Evolutionary conservation across 768 basidiomycete species (phyloP).

Genomic region (Flagelloscypha sp.): DNA sequence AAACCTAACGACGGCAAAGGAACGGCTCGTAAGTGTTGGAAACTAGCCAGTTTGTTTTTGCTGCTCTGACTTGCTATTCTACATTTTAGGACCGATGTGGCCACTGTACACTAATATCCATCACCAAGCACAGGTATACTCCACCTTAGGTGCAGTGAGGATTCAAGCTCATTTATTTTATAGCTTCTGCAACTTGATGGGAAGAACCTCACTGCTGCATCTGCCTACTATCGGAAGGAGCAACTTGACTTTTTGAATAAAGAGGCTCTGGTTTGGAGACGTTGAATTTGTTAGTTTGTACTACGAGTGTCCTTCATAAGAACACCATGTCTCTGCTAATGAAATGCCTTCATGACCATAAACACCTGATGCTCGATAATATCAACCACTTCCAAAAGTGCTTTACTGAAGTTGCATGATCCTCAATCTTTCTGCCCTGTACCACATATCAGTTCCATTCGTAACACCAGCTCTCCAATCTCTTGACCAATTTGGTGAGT

Average conservation of each 20-base stretch:
- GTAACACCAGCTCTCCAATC: too few species aligned
- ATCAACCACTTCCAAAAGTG: too few species aligned
- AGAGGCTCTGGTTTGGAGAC: slow-evolving; percentile 17
- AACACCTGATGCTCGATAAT: too few species aligned
- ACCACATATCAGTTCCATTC: too few species aligned
- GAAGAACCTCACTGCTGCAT: neutral
- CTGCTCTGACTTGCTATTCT: too few species aligned
- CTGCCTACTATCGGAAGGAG: slow-evolving; percentile 5
- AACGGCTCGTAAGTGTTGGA: slow-evolving; percentile 7
- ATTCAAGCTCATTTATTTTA: neutral
- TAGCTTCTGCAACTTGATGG: slow-evolving; percentile 5
- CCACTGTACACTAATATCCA: slow-evolving; percentile 1
- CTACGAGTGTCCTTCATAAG: too few species aligned
- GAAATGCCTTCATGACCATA: too few species aligned
- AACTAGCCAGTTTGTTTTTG: neutral
- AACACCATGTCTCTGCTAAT: too few species aligned
- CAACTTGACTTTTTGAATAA: slow-evolving; percentile 14
- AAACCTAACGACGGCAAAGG: slow-evolving; percentile 14
- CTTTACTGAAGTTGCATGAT: too few species aligned
- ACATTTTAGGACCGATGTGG: slow-evolving; percentile 3
- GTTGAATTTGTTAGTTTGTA: too few species aligned
- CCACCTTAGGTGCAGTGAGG: neutral
- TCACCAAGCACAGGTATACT: neutral
- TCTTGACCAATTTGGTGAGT: too few species aligned
- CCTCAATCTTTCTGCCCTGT: too few species aligned